A percentile compares a stretch with the other conserved stretches of the same genome.
Conservation (phyloP, 2,329 filamentous ascomycete species). For the Aureobasidium musti region DNA sequence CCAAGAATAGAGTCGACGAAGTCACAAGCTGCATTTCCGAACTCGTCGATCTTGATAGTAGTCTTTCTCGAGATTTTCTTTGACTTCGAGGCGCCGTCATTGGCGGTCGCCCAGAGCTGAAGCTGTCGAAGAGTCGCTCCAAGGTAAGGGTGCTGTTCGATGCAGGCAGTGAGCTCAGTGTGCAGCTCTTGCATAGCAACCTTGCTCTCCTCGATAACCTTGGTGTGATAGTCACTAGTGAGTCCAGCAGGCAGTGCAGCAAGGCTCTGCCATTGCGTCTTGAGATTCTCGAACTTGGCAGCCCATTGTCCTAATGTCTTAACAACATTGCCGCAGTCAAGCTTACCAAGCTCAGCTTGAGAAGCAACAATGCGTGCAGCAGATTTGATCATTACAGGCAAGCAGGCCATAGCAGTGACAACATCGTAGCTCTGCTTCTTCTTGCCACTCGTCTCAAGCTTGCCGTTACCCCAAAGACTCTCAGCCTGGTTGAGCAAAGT, state of each 20-base stretch:
- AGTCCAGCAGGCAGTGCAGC: slow-evolving; percentile 18
- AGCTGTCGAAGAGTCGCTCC: slow-evolving; percentile 31
- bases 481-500: slow-evolving; percentile 42
- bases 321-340: slow-evolving; percentile 30
- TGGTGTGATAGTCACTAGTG: not conserved
- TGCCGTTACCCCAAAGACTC: slow-evolving; percentile 33
- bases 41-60: slow-evolving; percentile 40
- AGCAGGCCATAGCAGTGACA: slow-evolving; percentile 55
- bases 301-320: slow-evolving; percentile 15
- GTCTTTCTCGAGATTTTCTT: not conserved
- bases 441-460: slow-evolving; percentile 5
- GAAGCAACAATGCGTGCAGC: slow-evolving; percentile 63
- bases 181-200: slow-evolving; percentile 14
- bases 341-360: slow-evolving; percentile 65
- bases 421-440: slow-evolving; percentile 17
- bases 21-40: slow-evolving; percentile 62
- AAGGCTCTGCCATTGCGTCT: slow-evolving; percentile 14
- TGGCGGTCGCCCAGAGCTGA: slow-evolving; percentile 28
- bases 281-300: not conserved
- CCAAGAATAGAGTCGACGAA: slow-evolving; percentile 77
- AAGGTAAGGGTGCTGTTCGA: slow-evolving; percentile 30
- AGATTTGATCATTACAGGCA: slow-evolving; percentile 67
- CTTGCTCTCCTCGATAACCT: slow-evolving; percentile 1
- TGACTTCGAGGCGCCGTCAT: not conserved
- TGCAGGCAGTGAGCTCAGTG: slow-evolving; percentile 1